These are phyloP conservation scores for Sporobolomyces phaffii DNA, from an alignment of 768 basidiomycete genomes.

Conservation along the genomic window DNA sequence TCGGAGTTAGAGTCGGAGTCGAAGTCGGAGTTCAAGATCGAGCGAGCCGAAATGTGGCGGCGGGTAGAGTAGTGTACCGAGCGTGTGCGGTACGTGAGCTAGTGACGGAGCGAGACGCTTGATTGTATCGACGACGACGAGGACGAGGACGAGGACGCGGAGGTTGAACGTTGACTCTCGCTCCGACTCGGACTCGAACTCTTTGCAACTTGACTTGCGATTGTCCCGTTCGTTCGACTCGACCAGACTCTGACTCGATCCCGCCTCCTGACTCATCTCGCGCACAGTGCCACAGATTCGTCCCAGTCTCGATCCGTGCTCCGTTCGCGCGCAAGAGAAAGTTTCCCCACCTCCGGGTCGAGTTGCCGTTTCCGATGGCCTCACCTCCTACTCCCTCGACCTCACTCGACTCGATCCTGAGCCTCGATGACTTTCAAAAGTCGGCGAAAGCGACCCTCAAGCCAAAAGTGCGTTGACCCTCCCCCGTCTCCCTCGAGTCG, in stretches of 20 bases:
- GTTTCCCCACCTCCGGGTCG: neutral
- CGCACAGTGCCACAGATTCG: too few species aligned
- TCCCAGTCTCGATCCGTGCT: too few species aligned
- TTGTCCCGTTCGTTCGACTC: neutral
- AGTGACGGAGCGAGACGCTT: too few species aligned
- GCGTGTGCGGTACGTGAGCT: too few species aligned
- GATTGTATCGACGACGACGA: too few species aligned
- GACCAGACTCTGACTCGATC: neutral
- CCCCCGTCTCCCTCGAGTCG: neutral
- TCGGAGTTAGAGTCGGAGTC: neutral
- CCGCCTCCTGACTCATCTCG: neutral
- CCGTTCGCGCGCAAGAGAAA: too few species aligned
- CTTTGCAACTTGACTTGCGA: conserved; percentile 1
- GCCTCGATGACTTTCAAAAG: conserved; percentile 4
- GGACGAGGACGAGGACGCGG: too few species aligned
- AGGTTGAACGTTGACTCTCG: too few species aligned
- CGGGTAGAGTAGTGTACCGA: neutral
- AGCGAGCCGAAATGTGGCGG: neutral
- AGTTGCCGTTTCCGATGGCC: neutral
- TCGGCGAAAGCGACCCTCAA: conserved; percentile 13
- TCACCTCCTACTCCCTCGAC: neutral
- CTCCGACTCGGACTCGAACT: neutral
- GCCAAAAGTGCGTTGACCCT: neutral
- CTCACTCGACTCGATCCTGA: conserved; percentile 2
- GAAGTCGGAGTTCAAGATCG: neutral